Percentiles rank a stretch among this genome's conserved stretches.
These are phyloP conservation scores for Cylindrodendrum hubeiense DNA, from an alignment of 2,329 filamentous ascomycete species.

Conservation along the genomic window DNA sequence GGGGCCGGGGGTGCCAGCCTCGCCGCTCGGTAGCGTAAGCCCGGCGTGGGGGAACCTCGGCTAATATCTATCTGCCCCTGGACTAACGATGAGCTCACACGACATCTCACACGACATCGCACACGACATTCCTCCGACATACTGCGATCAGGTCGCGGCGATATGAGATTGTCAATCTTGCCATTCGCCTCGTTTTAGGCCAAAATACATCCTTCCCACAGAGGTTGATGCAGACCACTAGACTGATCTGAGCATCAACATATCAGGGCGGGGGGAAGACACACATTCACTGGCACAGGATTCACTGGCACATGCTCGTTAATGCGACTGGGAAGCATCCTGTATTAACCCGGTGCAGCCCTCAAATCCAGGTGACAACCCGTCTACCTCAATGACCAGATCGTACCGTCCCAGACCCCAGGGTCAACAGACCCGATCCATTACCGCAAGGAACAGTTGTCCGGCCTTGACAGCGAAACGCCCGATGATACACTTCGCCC, in stretches of 20 bases:
- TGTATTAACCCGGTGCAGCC: slow-evolving; percentile 42
- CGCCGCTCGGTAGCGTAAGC: slow-evolving; percentile 14
- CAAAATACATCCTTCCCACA: neutral
- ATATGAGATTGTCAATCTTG: neutral
- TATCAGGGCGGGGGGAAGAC: no score
- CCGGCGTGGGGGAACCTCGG: slow-evolving; percentile 48
- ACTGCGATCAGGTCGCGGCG: neutral
- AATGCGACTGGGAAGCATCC: slow-evolving; percentile 42
- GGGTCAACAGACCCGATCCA: slow-evolving; percentile 47
- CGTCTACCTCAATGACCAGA: slow-evolving; percentile 44
- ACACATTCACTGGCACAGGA: slow-evolving; percentile 21
- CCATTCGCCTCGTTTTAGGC: neutral
- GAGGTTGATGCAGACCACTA: neutral
- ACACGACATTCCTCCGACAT: neutral
- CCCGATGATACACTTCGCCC: slow-evolving; percentile 42
- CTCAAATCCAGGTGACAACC: slow-evolving; percentile 42
- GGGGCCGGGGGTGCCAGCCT: slow-evolving; percentile 20
- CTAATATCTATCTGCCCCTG: slow-evolving; percentile 41
- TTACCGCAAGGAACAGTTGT: slow-evolving; percentile 47
- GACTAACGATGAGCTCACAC: neutral
- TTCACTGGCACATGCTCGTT: slow-evolving; percentile 13
- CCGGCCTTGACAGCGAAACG: slow-evolving; percentile 48
- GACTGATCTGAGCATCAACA: neutral
- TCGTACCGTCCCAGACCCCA: slow-evolving; percentile 47
- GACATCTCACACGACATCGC: neutral